Base-by-base conservation (phyloP, 768 basidiomycete genomes). In the Amanita jacksonii region DNA sequence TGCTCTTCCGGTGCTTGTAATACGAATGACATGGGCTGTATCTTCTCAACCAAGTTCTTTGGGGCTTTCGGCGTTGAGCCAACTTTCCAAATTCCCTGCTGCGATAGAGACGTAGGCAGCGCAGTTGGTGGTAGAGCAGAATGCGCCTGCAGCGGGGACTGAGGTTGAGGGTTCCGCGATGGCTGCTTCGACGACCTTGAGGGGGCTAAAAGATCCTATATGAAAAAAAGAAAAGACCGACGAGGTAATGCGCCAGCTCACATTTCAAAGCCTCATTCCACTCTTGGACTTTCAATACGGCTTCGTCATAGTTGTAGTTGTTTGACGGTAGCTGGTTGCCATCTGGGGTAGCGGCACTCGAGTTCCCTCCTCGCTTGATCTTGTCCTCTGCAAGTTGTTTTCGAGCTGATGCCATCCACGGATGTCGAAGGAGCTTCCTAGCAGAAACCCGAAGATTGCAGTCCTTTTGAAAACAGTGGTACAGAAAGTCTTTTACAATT, bases 391-490 rank as follows among this genome's bases (percentile, higher is more conserved):
- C 60, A 66, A 87, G 72, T 58, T 91, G 85, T 56, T 78, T 83
- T 54, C 83, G 74, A 1, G 89, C 81, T 0, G 85, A 74, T 9
- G 82, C 66, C 91, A 99, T 98, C 96, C 96, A 99, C 18, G 92
- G 89, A 56, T 99, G 96, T 54, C 74, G 73, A 16, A 96, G 67
- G 15, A 99, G 69, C 64, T 97, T 97, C 64, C 85, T 86, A 5
- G 94, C 96, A 1, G 87, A 85, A 53, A 98, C 84, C 16, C 96
- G 84, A 22, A 99, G 71, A 63, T 97, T 94, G 50, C 80, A 80
- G 57, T 98, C 94, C 63, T 98, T 98, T 69, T 98, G 94, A 62
- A 99, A 99, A 57, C 96, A 98, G 48, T 96, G 91, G 54, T 88
- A 86, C 10, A 98, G 70, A 55, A 99, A 99, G 62, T 98, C 92